These are phyloP conservation scores for Botryotinia convoluta DNA, from an alignment of 2,329 filamentous ascomycete species.

Conservation along the genomic window DNA sequence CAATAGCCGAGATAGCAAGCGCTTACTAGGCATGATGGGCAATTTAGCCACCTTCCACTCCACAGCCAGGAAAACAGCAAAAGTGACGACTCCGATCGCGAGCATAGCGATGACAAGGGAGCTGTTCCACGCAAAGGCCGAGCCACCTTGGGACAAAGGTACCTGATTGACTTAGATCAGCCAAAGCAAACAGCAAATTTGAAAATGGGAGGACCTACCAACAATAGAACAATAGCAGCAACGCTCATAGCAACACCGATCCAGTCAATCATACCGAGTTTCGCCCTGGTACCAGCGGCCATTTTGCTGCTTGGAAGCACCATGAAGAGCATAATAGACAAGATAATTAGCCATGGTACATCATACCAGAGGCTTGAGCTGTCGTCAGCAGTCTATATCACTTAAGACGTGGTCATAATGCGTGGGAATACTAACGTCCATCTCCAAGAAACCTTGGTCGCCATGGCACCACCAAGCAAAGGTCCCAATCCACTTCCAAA, in stretches of 20 bases:
- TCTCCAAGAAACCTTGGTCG: conserved; percentile 38
- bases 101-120: conserved; percentile 37
- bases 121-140: conserved; percentile 38
- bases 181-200: background rate
- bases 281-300: conserved; percentile 23
- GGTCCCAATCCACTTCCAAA: conserved; percentile 34
- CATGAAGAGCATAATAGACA: conserved; percentile 19
- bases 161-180: conserved; percentile 24
- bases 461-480: conserved; percentile 37
- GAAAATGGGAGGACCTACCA: conserved; percentile 15
- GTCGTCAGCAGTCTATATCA: conserved; percentile 1
- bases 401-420: background rate
- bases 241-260: conserved; percentile 25
- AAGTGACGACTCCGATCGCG: conserved; percentile 30
- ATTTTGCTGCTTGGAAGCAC: conserved; percentile 26
- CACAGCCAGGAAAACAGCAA: conserved; percentile 46
- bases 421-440: conserved; percentile 31
- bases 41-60: conserved; percentile 53
- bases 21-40: conserved; percentile 65
- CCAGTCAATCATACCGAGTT: conserved; percentile 33
- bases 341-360: conserved; percentile 25
- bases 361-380: conserved; percentile 27
- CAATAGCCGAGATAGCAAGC: background rate
- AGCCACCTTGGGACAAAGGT: conserved; percentile 45
- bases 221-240: conserved; percentile 15